phyloP scores from a whole-genome alignment of 495 filamentous ascomycete species.

The Penicillium paradoxum region DNA sequence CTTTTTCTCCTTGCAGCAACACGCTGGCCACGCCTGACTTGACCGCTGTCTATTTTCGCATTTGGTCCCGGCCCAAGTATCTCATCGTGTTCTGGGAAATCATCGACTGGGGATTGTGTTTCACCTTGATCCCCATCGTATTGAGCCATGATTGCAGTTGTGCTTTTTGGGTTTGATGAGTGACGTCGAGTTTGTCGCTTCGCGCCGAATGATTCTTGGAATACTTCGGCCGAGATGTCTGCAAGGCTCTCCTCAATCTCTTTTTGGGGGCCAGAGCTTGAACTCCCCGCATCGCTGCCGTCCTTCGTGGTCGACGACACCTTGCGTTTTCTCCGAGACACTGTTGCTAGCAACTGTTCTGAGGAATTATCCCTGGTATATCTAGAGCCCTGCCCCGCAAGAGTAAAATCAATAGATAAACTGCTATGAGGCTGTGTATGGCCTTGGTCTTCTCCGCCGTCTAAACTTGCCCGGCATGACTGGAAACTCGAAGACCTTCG shows the following conservation, averaged over 20 bases:
- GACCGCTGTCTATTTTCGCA: conserved; percentile 11
- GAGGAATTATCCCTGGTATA: conserved; percentile 3
- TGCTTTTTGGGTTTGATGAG: conserved; percentile 33
- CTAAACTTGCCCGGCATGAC: conserved; percentile 15
- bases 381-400: conserved; percentile 3
- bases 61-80: neutral
- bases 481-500: conserved; percentile 32
- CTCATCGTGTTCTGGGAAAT: conserved; percentile 24
- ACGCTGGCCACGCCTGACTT: conserved; percentile 27
- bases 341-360: conserved; percentile 14
- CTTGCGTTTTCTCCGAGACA: conserved; percentile 32
- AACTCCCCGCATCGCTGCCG: neutral
- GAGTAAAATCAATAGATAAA: conserved; percentile 6
- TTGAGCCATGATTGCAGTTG: conserved; percentile 1
- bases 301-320: conserved; percentile 21
- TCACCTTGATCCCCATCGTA: conserved; percentile 7
- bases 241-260: conserved; percentile 4
- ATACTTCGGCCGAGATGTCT: conserved; percentile 1
- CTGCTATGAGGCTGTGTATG: neutral
- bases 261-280: neutral
- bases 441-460: conserved; percentile 12
- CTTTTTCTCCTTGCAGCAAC: conserved; percentile 44
- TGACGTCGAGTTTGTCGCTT: conserved; percentile 33
- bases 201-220: conserved; percentile 11
- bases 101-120: conserved; percentile 20